A percentile compares a stretch with the other conserved stretches of the same genome.
phyloP scores from a whole-genome alignment of 371 early-diverging fungal species.

The Apophysomyces elegans region DNA sequence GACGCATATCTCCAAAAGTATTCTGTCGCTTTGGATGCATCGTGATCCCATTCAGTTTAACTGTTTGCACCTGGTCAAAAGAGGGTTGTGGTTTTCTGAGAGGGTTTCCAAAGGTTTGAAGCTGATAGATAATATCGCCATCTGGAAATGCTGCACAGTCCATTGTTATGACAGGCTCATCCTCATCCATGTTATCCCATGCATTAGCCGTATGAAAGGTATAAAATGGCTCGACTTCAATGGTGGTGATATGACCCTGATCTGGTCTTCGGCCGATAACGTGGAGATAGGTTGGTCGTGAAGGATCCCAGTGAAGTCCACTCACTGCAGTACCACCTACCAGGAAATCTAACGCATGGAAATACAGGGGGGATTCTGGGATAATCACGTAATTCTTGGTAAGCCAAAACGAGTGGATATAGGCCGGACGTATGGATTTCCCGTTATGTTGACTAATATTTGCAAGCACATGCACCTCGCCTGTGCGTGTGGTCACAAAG shows the following conservation, averaged over 20 bases:
- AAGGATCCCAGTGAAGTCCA: slow-evolving; percentile 43
- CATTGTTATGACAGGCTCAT: slow-evolving; percentile 29
- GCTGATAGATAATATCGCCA: slow-evolving; percentile 40
- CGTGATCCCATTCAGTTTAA: slow-evolving; percentile 22
- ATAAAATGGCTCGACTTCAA: slow-evolving; percentile 50
- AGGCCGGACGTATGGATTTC: slow-evolving; percentile 27
- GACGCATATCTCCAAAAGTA: slow-evolving; percentile 36
- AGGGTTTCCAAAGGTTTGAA: slow-evolving; percentile 33
- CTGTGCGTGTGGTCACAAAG: slow-evolving; percentile 29
- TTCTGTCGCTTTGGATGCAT: slow-evolving; percentile 25
- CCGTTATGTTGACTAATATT: slow-evolving; percentile 29
- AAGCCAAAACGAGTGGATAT: slow-evolving; percentile 45
- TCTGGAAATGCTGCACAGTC: slow-evolving; percentile 35
- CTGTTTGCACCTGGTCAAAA: slow-evolving; percentile 17
- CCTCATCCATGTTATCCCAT: slow-evolving; percentile 42
- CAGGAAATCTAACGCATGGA: slow-evolving; percentile 47
- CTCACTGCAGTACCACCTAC: slow-evolving; percentile 44
- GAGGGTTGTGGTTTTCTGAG: neutral
- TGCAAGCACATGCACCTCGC: neutral
- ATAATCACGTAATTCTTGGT: slow-evolving; percentile 63
- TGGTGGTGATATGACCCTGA: slow-evolving; percentile 50
- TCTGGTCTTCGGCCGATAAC: slow-evolving; percentile 43
- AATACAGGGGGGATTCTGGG: slow-evolving; percentile 52
- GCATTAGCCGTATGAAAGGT: slow-evolving; percentile 62
- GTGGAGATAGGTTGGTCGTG: slow-evolving; percentile 48